Base-by-base conservation (phyloP, 352 stramenopile species). In the Phytophthora foliorum region DNA sequence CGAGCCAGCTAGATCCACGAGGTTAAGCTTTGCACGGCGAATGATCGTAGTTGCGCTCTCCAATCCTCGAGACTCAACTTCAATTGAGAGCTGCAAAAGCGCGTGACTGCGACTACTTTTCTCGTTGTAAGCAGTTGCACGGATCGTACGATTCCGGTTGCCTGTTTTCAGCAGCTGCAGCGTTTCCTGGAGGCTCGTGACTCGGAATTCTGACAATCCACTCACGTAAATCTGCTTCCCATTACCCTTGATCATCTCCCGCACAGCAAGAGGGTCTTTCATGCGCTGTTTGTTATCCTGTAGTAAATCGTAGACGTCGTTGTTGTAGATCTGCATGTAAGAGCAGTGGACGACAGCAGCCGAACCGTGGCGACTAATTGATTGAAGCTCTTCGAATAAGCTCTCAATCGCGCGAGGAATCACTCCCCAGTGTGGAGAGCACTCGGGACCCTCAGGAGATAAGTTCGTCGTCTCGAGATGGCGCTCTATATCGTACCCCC, bases 271-370 rank as follows among this genome's bases (percentile, higher is more conserved):
- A 10, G 81, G 70, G 19, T 86, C 77, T 21, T 87, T 82, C 68
- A 81, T 84, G 8, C 78, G 72, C 29, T 75, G 59, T n/a, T 84
- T 81, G 48, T 84, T 90, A 29, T 88, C 72, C 29, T 91, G 84
- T 0, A 94, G 73, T 49, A 94, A 63, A 36, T 94, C 86, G 49
- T 79, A 93, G 4, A 94, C 77, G 48, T 94, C 83, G 58, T 93
- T 94, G 63, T 93, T 92, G 82, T 98, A 98, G 57, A 98, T 92
- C 55, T 98, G 91, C 78, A 98, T 94, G 59, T 97, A 97, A 31
- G 91, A 97, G 58, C 88, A 94, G 66, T 95, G 86, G 7, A 98
- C 88, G 1, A 92, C 70, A 6, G 75, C 84, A 11, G 84, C 81
- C 0, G 78, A 88, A 17, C 86, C 84, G 17, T 86, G 67, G 4